Conservation (phyloP, 2,329 filamentous ascomycete species). For the Pseudogymnoascus sp. region DNA sequence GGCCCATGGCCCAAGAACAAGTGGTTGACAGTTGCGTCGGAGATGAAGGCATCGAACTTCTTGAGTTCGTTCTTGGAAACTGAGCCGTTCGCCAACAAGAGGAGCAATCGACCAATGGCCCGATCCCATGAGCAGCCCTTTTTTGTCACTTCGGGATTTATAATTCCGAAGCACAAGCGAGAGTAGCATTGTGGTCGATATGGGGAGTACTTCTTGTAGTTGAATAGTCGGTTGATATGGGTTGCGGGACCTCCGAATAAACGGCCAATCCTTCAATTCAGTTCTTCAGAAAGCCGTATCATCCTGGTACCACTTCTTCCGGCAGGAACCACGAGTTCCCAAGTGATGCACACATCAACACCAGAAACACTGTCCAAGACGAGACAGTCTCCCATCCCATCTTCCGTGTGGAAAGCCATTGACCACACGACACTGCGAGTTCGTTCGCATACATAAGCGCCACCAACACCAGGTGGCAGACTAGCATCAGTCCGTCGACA, state of each 20-base stretch:
- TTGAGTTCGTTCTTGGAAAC: too few species aligned
- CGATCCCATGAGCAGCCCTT: not conserved
- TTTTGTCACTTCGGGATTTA: not conserved
- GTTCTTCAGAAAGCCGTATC: not conserved
- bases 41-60: too few species aligned
- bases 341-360: constrained; percentile 1
- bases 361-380: not conserved
- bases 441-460: constrained; percentile 3
- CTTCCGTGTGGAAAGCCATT: constrained; percentile 4
- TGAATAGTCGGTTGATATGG: not conserved
- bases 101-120: not conserved
- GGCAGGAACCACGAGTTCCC: constrained; percentile 3
- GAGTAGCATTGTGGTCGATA: not conserved
- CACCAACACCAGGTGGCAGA: constrained; percentile 5
- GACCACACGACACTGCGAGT: constrained; percentile 1
- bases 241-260: not conserved
- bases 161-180: not conserved
- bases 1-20: too few species aligned
- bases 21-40: too few species aligned
- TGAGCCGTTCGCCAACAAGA: too few species aligned
- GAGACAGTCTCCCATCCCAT: not conserved
- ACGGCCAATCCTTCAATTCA: not conserved
- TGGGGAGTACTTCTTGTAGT: not conserved
- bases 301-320: not conserved
- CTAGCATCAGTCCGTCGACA: not conserved